A percentile compares a stretch with the other conserved stretches of the same genome.
These are phyloP conservation scores for Furcasterigmium sp. DNA, from an alignment of 2,329 filamentous ascomycete genomes.

Conservation along the genomic window DNA sequence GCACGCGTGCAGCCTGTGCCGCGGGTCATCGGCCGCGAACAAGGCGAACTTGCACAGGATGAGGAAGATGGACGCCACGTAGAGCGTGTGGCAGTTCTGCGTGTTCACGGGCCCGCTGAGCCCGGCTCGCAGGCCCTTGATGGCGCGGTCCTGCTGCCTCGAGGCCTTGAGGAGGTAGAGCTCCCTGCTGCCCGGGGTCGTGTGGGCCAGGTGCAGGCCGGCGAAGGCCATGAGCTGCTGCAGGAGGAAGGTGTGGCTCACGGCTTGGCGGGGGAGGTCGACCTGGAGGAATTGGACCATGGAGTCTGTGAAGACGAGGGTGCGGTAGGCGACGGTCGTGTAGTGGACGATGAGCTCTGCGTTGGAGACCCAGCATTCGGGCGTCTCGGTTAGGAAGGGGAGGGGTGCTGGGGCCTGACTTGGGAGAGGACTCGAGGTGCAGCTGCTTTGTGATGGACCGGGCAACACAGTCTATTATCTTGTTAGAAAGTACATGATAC, in stretches of 20 bases:
- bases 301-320: not conserved
- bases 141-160: not conserved
- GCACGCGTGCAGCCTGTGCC: not conserved
- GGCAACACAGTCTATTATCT: no score
- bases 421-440: no score
- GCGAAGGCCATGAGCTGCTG: not conserved
- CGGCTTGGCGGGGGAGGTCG: not conserved
- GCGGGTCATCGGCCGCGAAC: not conserved
- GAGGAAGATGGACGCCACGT: conserved; percentile 7
- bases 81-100: not conserved
- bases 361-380: not conserved
- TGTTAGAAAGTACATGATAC: no score
- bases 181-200: not conserved
- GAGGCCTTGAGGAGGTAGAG: not conserved
- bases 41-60: conserved; percentile 4
- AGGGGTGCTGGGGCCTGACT: no score
- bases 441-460: no score
- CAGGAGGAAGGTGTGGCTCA: not conserved
- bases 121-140: not conserved
- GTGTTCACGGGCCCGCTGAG: not conserved
- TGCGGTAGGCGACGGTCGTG: conserved; percentile 1
- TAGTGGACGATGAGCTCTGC: conserved; percentile 1
- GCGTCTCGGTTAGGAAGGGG: no score
- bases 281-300: not conserved
- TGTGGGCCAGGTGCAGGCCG: not conserved